These are phyloP conservation scores for Sphaerostilbella broomeana DNA, from an alignment of 2,329 filamentous ascomycete species.

Conservation along the genomic window DNA sequence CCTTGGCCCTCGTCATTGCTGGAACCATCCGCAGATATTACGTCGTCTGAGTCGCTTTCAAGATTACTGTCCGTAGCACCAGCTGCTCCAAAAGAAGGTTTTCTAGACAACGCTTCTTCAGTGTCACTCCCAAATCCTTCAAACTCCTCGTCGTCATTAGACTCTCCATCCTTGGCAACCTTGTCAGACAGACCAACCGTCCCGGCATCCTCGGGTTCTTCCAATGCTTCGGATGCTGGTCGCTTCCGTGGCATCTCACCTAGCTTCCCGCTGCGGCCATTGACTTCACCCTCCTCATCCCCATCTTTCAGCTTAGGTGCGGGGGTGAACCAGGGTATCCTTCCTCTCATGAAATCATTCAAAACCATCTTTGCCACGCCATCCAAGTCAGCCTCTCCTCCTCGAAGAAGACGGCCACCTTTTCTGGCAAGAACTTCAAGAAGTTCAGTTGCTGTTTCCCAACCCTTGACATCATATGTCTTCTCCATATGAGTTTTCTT, in stretches of 20 bases:
- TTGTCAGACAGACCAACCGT: conserved; percentile 21
- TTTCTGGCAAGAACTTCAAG: conserved; percentile 83
- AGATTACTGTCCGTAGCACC: conserved; percentile 30
- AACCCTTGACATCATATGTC: conserved; percentile 83
- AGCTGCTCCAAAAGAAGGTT: conserved; percentile 26
- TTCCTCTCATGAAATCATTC: conserved; percentile 92
- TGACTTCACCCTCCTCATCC: conserved; percentile 47
- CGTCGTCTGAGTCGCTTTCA: conserved; percentile 36
- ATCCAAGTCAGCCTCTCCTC: conserved; percentile 91
- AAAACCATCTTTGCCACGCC: conserved; percentile 95
- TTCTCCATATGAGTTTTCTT: conserved; percentile 84
- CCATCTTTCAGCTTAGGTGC: conserved; percentile 49
- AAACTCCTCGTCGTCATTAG: conserved; percentile 31
- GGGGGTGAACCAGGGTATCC: conserved; percentile 92
- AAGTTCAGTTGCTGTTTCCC: conserved; percentile 71
- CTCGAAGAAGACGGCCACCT: conserved; percentile 76
- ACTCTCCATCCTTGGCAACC: conserved; percentile 25
- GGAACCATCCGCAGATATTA: conserved; percentile 23
- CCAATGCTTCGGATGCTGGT: conserved; percentile 50
- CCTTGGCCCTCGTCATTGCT: conserved; percentile 29
- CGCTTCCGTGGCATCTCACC: conserved; percentile 87
- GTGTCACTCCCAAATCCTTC: conserved; percentile 32
- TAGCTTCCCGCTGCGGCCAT: conserved; percentile 68
- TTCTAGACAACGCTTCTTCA: conserved; percentile 26
- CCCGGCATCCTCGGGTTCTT: conserved; percentile 32